Base-by-base conservation (phyloP, 805 yeast genomes). In the Myxozyma udenii region DNA sequence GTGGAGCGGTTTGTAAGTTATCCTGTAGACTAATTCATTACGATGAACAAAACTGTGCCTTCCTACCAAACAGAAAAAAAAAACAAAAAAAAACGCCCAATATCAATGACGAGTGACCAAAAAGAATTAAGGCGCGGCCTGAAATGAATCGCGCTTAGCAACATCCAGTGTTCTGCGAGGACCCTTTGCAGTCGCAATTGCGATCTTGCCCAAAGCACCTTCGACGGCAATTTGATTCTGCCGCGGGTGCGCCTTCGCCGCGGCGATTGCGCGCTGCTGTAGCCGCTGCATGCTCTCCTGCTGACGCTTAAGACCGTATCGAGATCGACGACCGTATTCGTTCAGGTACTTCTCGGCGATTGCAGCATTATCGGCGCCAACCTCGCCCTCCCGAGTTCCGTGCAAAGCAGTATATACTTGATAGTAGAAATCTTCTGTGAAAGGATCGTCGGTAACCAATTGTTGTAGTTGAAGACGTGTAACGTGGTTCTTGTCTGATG, bases 201-300 rank as follows among this genome's bases (percentile, higher is more conserved):
- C 79, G 51, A 89, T 85, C 70, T 84, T 87, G 61, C 98, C 97
- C 53, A 91, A 75, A 1, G 95, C 93, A 62, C 96, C 96, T 64
- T 84, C 95, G 40, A 77, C 74, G 26, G 81, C 80, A 61, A 80
- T 80, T 57, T 78, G 83, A 39, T 78, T 76, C 35, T 77, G 72
- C 70, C 83, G 83, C 44, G 79, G 78, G 58, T 76, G 75, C 64
- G 88, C 96, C 66, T 87, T 87, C 22, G 97, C 98, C 36, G 87
- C 91, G 48, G 91, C 86, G 16, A 91, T 97, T 14, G 98, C 98
- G 64, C 86, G 87, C 68, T 89, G 96, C 72, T 91, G 97, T 96
- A 93, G 87, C 75, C 97, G 83, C 74, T 87, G 96, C 64, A 90
- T 76, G 0, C 96, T 96, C 36, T 66, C 64, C 44, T 62, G 64